Evolutionary conservation across 2,329 filamentous ascomycete species (phyloP).

Genomic region (Aspergillus arachidicola): DNA sequence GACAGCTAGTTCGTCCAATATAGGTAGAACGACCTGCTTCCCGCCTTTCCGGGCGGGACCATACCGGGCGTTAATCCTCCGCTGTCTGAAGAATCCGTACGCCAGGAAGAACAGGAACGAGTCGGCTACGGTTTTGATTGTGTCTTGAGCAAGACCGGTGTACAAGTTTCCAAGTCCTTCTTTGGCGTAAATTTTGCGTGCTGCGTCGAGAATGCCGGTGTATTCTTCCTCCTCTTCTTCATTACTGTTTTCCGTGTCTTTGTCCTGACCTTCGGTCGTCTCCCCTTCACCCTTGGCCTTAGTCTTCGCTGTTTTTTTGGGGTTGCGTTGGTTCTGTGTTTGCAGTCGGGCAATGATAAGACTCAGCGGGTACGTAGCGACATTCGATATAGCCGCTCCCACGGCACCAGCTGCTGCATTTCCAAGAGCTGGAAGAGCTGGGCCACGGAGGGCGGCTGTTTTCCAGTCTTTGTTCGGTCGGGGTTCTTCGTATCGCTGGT

Average conservation of each 20-base stretch:
- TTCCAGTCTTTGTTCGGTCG: conserved; percentile 34
- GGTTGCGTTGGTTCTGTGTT: conserved; percentile 63
- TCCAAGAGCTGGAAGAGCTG: conserved; percentile 70
- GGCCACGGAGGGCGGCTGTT: conserved; percentile 36
- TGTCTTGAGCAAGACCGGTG: conserved; percentile 64
- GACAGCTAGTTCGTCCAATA: conserved; percentile 72
- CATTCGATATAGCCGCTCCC: conserved; percentile 77
- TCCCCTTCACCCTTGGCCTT: conserved; percentile 56
- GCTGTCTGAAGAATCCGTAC: conserved; percentile 62
- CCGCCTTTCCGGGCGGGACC: conserved; percentile 23
- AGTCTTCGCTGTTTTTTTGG: conserved; percentile 15
- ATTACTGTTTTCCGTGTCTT: conserved; percentile 55
- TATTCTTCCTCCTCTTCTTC: conserved; percentile 55
- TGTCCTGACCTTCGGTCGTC: conserved; percentile 29
- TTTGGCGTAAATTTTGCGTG: conserved; percentile 67
- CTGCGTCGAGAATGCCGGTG: conserved; percentile 67
- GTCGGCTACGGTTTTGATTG: conserved; percentile 69
- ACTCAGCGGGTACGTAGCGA: conserved; percentile 78
- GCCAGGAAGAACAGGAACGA: conserved; percentile 86
- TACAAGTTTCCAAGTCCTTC: conserved; percentile 79
- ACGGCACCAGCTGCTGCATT: conserved; percentile 80
- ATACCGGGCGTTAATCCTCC: conserved; percentile 45
- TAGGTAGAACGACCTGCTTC: conserved; percentile 52
- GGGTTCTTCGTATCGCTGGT: conserved; percentile 43
- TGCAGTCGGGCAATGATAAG: conserved; percentile 81